Percentiles rank a stretch among this genome's conserved stretches.
Conservation (phyloP, 345 rosid genomes). For the Adansonia digitata region DNA sequence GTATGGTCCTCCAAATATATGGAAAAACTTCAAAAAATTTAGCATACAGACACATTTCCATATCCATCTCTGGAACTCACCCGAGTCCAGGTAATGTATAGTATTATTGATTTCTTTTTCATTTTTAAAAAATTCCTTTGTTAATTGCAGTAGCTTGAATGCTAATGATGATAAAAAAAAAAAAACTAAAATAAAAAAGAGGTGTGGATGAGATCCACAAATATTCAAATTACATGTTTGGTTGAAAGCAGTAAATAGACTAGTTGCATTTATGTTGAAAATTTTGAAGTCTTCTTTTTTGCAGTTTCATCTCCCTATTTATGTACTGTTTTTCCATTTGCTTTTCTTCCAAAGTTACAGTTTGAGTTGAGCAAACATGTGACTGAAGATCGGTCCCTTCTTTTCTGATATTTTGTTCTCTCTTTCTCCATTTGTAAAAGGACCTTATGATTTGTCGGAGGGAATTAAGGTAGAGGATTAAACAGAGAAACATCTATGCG, state of each 20-base stretch:
- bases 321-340: neutral
- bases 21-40: neutral
- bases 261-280: neutral
- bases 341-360: neutral
- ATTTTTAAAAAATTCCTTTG: neutral
- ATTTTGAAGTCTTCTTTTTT: neutral
- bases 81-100: neutral
- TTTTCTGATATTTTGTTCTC: neutral
- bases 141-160: neutral
- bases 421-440: neutral
- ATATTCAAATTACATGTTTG: neutral
- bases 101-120: conserved; percentile 5
- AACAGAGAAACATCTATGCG: neutral
- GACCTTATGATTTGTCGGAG: neutral
- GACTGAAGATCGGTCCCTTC: neutral
- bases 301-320: neutral
- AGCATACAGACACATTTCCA: too few species aligned
- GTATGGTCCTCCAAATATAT: neutral
- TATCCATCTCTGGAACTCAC: neutral
- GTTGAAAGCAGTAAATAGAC: neutral
- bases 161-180: neutral
- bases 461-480: neutral
- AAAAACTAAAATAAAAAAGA: neutral
- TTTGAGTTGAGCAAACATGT: neutral
- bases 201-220: neutral